A percentile compares a stretch with the other conserved stretches of the same genome.
Evolutionary conservation across 768 basidiomycete species (phyloP).

Genomic region (Suillus plorans): DNA sequence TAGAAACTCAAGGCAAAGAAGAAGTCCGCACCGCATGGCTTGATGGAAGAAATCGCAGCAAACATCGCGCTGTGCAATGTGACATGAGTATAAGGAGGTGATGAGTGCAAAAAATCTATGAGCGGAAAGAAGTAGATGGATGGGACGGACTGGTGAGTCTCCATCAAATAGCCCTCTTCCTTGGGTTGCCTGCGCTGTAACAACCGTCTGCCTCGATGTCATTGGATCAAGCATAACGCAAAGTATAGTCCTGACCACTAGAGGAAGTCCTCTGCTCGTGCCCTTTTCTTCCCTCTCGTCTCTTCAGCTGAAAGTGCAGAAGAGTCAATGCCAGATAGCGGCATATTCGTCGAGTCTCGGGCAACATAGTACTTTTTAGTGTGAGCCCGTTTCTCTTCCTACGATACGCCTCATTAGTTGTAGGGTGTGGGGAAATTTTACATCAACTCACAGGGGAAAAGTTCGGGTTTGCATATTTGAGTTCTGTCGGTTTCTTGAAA

Average conservation of each 20-base stretch:
- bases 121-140: slow-evolving; percentile 28
- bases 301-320: slow-evolving; percentile 46
- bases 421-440: neutral
- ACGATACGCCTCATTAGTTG: neutral
- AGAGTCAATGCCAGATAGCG: slow-evolving; percentile 21
- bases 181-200: neutral
- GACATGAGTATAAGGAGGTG: slow-evolving; percentile 17
- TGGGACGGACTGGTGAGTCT: slow-evolving; percentile 38
- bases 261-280: slow-evolving; percentile 84
- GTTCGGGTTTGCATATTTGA: slow-evolving; percentile 77
- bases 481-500: slow-evolving; percentile 72
- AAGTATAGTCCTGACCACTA: slow-evolving; percentile 32
- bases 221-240: slow-evolving; percentile 20
- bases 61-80: slow-evolving; percentile 7
- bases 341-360: slow-evolving; percentile 36
- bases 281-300: slow-evolving; percentile 77
- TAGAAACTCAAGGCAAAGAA: slow-evolving; percentile 13
- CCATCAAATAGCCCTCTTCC: slow-evolving; percentile 19
- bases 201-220: slow-evolving; percentile 9
- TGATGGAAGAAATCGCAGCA: slow-evolving; percentile 5
- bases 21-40: slow-evolving; percentile 29
- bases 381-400: slow-evolving; percentile 81
- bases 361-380: slow-evolving; percentile 60
- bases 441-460: slow-evolving; percentile 65
- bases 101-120: slow-evolving; percentile 26